Base-by-base conservation (phyloP, 208 protist species). In the Leishmania amazonensis region DNA sequence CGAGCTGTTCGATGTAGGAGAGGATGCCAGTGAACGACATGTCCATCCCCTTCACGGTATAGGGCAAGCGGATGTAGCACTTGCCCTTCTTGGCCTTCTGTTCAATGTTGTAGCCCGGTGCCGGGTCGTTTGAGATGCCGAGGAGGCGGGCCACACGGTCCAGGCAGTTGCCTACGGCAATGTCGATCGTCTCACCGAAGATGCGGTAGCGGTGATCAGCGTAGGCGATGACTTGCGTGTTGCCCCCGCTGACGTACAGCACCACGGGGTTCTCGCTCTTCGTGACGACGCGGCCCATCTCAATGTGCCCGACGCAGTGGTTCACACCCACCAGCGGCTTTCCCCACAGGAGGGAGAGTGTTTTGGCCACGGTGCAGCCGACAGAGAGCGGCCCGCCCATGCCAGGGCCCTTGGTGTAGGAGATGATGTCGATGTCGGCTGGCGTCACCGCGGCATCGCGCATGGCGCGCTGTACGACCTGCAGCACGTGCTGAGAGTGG, bases 141-240 rank as follows among this genome's bases (percentile, higher is more conserved):
- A 99, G 90, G 9, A 99, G 80, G 21, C 97, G 88, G 24, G 99
- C 99, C 65, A 99, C 98, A 31, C 99, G 85, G 85, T 99, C 99
- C 3, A 99, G 90, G 87, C 97, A 99, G 92, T 99, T 99, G 54
- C 99, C 99, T 57, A 99, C 96, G 0, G 99, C 99, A 81, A 99
- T 99, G 88, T 99, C 99, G 83, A 99, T 99, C 21, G 99, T 99
- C 88, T 99, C 99, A 2, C 99, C 99, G 96, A 99, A 99, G 64
- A 99, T 99, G 51, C 99, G 91, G 89, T 99, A 99, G 45, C 95
- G 90, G 67, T 97, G 85, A 47, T 98, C 82, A 65, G 94, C 90
- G 86, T 99, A 99, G 11, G 97, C 97, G 86, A 99, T 99, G 11
- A 99, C 98, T 87, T 99, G 99, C 24, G 99, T 99, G 86, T 99